phyloP scores from a whole-genome alignment of 345 rosid genomes.

The Mercurialis annua region DNA sequence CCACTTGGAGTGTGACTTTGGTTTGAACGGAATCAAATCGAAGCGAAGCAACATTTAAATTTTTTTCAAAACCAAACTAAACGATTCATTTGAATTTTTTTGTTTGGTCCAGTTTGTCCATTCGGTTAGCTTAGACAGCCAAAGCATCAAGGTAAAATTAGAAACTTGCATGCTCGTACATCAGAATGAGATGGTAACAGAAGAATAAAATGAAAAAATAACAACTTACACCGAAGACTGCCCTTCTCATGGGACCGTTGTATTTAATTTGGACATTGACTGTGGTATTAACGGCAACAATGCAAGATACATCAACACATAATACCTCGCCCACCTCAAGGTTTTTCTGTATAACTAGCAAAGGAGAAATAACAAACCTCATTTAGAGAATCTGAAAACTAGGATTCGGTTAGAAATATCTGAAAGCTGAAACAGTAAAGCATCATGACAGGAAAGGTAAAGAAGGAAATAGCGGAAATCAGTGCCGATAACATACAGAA shows the following conservation, averaged over 20 bases:
- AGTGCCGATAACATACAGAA: too few relatives aligned
- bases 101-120: too few relatives aligned
- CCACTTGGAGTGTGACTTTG: too few relatives aligned
- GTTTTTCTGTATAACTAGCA: conserved; percentile 84
- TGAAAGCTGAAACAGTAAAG: neutral
- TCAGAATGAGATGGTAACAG: neutral
- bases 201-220: conserved; percentile 1
- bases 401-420: too few relatives aligned
- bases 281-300: conserved; percentile 70
- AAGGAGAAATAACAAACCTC: conserved; percentile 14
- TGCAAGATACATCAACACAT: conserved; percentile 79
- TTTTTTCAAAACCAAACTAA: too few relatives aligned
- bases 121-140: neutral
- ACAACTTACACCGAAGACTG: conserved; percentile 74
- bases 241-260: conserved; percentile 80
- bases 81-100: too few relatives aligned
- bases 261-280: conserved; percentile 80
- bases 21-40: too few relatives aligned
- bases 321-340: conserved; percentile 90
- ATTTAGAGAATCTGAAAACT: conserved; percentile 5
- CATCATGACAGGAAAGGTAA: neutral
- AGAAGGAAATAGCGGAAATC: neutral
- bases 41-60: too few relatives aligned
- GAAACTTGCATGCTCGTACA: neutral
- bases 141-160: neutral